A percentile compares a stretch with the other conserved stretches of the same genome.
phyloP scores from a whole-genome alignment of 2,329 filamentous ascomycete genomes.

The Cercospora sp. region DNA sequence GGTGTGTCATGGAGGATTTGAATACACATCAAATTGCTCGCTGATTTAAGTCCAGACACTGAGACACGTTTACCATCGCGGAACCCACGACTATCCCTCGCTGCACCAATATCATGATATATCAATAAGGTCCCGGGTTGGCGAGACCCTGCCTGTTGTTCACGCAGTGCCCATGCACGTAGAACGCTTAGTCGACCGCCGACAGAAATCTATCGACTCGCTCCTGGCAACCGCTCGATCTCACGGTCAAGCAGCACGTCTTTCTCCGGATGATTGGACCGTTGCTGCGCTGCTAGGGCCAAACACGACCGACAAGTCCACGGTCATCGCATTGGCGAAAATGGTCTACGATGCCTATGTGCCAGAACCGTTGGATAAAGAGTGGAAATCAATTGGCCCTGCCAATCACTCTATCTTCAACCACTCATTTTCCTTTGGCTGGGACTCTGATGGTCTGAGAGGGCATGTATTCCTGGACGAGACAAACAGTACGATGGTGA shows the following conservation, averaged over 20 bases:
- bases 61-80: conserved; percentile 90
- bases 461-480: conserved; percentile 91
- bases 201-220: conserved; percentile 72
- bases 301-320: conserved; percentile 81
- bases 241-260: conserved; percentile 65
- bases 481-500: conserved; percentile 81
- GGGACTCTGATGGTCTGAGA: conserved; percentile 83
- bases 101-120: conserved; percentile 79
- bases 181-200: conserved; percentile 77
- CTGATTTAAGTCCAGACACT: conserved; percentile 54
- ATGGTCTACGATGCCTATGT: conserved; percentile 93
- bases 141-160: conserved; percentile 45
- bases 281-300: conserved; percentile 76
- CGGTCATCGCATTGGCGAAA: conserved; percentile 77
- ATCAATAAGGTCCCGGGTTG: conserved; percentile 49
- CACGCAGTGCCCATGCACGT: conserved; percentile 57
- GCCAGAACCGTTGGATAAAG: conserved; percentile 65
- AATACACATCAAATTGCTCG: neutral
- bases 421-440: conserved; percentile 84
- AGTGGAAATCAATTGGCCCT: conserved; percentile 79
- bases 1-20: neutral
- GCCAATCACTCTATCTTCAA: conserved; percentile 64
- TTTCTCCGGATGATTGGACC: conserved; percentile 77
- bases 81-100: conserved; percentile 72
- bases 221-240: conserved; percentile 72